Evolutionary conservation across 1,139 yeast genomes (phyloP).

Genomic region (Ogataea hybrid): DNA sequence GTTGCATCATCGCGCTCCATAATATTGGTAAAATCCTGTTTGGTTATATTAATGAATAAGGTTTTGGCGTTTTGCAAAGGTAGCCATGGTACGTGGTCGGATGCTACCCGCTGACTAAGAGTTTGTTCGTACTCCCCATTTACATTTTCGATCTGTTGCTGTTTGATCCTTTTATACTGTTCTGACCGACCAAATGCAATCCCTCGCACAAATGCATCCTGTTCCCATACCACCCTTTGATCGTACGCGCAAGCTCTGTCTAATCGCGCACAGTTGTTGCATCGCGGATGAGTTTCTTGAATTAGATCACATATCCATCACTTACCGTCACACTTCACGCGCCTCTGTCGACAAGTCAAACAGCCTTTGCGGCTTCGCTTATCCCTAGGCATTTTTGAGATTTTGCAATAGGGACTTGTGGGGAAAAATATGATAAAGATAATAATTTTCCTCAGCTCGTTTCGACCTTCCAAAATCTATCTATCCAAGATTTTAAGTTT

Average conservation of each 20-base stretch:
- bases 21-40: background rate
- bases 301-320: background rate
- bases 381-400: background rate
- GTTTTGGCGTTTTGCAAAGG: background rate
- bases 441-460: background rate
- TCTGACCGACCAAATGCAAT: slow-evolving; percentile 39
- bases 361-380: slow-evolving; percentile 6
- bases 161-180: slow-evolving; percentile 18
- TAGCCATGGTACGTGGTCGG: background rate
- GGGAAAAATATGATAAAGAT: background rate
- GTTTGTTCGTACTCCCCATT: background rate
- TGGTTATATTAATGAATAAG: background rate
- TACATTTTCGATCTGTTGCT: slow-evolving; percentile 1
- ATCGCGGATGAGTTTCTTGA: background rate
- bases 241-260: slow-evolving; percentile 1
- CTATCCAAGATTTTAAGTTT: background rate
- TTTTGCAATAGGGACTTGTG: background rate
- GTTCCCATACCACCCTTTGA: slow-evolving; percentile 31
- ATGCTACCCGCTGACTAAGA: background rate
- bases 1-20: background rate
- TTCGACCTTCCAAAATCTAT: background rate
- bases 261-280: slow-evolving; percentile 2
- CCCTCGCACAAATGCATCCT: slow-evolving; percentile 36
- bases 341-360: slow-evolving; percentile 3
- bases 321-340: slow-evolving; percentile 4